A percentile compares a stretch with the other conserved stretches of the same genome.
These are phyloP conservation scores for Diutina pseudorugosa DNA, from an alignment of 1,139 yeast genomes.

Conservation along the genomic window DNA sequence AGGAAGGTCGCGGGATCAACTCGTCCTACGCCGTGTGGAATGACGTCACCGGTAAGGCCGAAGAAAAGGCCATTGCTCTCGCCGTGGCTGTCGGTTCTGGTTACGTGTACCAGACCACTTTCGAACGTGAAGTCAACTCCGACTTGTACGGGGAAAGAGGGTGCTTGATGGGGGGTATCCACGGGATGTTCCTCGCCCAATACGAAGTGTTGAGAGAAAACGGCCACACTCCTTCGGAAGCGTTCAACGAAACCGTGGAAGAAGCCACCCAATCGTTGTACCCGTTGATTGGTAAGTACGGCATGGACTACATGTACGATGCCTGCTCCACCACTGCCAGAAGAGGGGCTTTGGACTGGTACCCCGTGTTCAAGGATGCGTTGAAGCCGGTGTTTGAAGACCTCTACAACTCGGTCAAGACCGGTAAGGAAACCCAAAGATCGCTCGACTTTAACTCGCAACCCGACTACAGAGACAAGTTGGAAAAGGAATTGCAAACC, in stretches of 20 bases:
- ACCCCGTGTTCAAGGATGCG: conserved; percentile 97
- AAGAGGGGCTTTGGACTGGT: conserved; percentile 99
- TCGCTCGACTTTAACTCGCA: conserved; percentile 97
- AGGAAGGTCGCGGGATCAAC: conserved; percentile 99
- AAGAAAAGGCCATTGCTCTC: conserved; percentile 96
- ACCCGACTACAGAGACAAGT: conserved; percentile 93
- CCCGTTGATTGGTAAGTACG: conserved; percentile 98
- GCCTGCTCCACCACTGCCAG: conserved; percentile 99
- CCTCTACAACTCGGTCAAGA: conserved; percentile 87
- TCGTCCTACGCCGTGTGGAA: conserved; percentile 99
- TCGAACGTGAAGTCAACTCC: conserved; percentile 98
- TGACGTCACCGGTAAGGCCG: conserved; percentile 98
- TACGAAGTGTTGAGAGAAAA: conserved; percentile 99
- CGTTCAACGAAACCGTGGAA: conserved; percentile 99
- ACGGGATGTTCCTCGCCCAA: conserved; percentile 99
- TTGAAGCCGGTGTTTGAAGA: conserved; percentile 97
- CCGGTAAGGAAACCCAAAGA: conserved; percentile 96
- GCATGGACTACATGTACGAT: conserved; percentile 99
- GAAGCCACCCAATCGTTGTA: conserved; percentile 98
- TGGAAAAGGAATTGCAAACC: conserved; percentile 83
- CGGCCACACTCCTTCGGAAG: conserved; percentile 99
- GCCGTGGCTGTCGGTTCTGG: conserved; percentile 99
- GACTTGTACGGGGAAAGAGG: conserved; percentile 99
- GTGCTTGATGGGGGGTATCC: conserved; percentile 99
- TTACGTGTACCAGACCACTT: conserved; percentile 98